Base-by-base conservation (phyloP, 1,139 yeast species). In the Scheffersomyces titani region DNA sequence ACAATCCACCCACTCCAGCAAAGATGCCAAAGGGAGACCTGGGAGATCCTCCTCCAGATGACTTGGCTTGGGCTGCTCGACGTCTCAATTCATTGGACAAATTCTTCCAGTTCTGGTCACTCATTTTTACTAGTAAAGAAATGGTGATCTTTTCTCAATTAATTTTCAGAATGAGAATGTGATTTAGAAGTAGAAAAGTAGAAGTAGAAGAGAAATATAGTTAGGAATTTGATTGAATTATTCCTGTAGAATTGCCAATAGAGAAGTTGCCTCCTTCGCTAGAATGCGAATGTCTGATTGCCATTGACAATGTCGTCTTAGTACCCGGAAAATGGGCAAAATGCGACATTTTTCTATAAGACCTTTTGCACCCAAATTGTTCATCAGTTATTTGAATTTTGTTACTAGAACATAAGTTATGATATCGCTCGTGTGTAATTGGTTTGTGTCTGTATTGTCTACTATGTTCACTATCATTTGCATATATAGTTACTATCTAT, bases 1-100 rank as follows among this genome's bases (percentile, higher is more conserved):
- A 65, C 44, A 92, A 67, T 1, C 97, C 97, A 24, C 96, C 96
- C 48, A 87, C 69, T 9, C 98, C 97, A 24, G 92, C 88, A 66
- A 88, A 84, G 48, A 86, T 73, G 16, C 89, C 89, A 52, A 80
- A 75, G 52, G 87, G 87, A 3, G 78, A 68, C 60, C 65, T 72
- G n/a, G 90, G 87, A 19, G 80, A 75, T 13, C 78, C 75, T 40
- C 81, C 76, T 46, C 74, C 74, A 19, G 75, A 70, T 18, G 72
- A 69, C 54, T 73, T 69, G 52, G 86, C 85, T 53, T 78, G 77
- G 60, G 82, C 83, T 3, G 92, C 90, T 67, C 86, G 83, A 61
- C 85, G 84, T 73, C 87, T 86, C 60, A 89, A 78, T 65, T 88
- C 89, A 61, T 82, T 80, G 52, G 90, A 88, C 64, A 89, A 80